These are phyloP conservation scores for Pseudofabraea citricarpa DNA, from an alignment of 2,329 filamentous ascomycete genomes.

Conservation along the genomic window DNA sequence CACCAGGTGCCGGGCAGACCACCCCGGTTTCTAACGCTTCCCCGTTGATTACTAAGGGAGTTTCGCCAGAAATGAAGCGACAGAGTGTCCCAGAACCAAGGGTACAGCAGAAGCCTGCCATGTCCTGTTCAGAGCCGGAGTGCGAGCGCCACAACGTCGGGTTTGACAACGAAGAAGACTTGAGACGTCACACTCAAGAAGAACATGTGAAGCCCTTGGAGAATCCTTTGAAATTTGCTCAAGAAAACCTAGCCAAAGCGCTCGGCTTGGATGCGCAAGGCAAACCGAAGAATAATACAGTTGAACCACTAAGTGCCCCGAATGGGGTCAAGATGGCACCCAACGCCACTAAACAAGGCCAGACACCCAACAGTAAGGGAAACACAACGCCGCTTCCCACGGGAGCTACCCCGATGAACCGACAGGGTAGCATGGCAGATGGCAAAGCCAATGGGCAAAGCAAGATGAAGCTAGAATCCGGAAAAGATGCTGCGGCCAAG, in stretches of 20 bases:
- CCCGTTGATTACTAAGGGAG: conserved; percentile 21
- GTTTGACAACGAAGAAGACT: conserved; percentile 50
- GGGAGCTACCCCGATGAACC: conserved; percentile 47
- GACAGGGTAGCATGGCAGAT: conserved; percentile 40
- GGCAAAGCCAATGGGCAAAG: conserved; percentile 28
- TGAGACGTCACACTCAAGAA: conserved; percentile 49
- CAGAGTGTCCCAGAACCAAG: conserved; percentile 16
- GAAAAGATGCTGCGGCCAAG: conserved; percentile 14
- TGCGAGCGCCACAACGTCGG: conserved; percentile 47
- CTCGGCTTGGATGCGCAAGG: conserved; percentile 51
- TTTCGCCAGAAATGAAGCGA: conserved; percentile 23
- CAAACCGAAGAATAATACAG: conserved; percentile 11
- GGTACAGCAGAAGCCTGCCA: conserved; percentile 16
- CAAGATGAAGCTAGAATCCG: conserved; percentile 12
- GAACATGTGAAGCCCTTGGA: conserved; percentile 53
- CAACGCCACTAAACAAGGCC: conserved; percentile 28
- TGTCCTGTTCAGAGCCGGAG: conserved; percentile 44
- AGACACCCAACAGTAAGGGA: conserved; percentile 37
- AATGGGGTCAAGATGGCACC: conserved; percentile 26
- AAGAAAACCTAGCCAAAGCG: conserved; percentile 42
- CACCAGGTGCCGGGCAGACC: conserved; percentile 31
- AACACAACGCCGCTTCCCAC: conserved; percentile 24
- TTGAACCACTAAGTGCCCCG: conserved; percentile 26
- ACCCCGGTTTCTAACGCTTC: conserved; percentile 23
- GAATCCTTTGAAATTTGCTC: conserved; percentile 48